Evolutionary conservation across 768 basidiomycete species (phyloP).

Genomic region (Collybia sp.): DNA sequence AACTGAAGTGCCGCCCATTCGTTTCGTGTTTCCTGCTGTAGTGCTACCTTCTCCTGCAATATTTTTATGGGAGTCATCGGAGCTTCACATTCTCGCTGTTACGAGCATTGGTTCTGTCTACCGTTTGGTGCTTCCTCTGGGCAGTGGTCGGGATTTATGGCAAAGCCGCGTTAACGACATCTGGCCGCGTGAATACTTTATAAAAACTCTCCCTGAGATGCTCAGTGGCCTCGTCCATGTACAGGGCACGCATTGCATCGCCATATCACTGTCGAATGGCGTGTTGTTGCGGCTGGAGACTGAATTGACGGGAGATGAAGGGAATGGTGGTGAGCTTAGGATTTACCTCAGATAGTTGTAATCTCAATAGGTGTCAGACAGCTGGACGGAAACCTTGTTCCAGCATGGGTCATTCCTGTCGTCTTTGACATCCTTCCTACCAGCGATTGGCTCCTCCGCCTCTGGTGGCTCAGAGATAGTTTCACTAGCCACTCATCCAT

Average conservation of each 20-base stretch:
- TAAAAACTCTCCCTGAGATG: constrained; percentile 46
- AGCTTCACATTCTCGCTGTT: constrained; percentile 69
- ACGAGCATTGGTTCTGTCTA: constrained; percentile 69
- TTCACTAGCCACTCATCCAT: constrained; percentile 67
- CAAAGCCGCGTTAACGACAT: constrained; percentile 44
- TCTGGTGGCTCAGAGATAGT: constrained; percentile 57
- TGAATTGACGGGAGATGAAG: constrained; percentile 49
- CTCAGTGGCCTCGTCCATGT: constrained; percentile 50
- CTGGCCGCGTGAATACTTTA: constrained; percentile 65
- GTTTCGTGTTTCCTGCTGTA: constrained; percentile 72
- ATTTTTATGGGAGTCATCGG: constrained; percentile 45
- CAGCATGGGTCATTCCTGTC: constrained; percentile 66
- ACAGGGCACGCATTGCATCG: constrained; percentile 63
- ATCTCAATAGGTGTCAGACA: constrained; percentile 39
- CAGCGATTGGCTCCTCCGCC: constrained; percentile 40
- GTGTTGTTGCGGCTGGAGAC: constrained; percentile 68
- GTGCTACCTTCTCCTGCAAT: constrained; percentile 64
- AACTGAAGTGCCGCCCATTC: constrained; percentile 57
- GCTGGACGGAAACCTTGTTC: constrained; percentile 64
- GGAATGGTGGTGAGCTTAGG: constrained; percentile 48
- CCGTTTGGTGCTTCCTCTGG: constrained; percentile 62
- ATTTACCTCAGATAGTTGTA: constrained; percentile 2
- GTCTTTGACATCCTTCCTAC: constrained; percentile 62
- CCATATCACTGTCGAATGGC: constrained; percentile 57
- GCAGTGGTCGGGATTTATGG: constrained; percentile 52